Evolutionary conservation across 345 rosid species (phyloP).

Genomic region (Citrus unshiu): DNA sequence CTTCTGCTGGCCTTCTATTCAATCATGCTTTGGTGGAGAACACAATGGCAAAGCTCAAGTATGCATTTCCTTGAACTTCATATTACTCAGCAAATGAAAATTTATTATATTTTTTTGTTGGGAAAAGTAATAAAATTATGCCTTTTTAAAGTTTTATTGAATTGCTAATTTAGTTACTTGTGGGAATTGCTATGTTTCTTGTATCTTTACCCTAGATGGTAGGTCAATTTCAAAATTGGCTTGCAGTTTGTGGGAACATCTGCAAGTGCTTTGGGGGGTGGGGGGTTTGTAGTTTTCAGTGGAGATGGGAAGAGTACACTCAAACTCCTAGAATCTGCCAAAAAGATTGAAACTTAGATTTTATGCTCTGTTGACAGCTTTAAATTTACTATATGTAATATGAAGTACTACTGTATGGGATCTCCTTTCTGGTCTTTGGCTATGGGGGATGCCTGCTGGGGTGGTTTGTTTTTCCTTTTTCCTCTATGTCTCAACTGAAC

Average conservation of each 20-base stretch:
- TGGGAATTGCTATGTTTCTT: not conserved
- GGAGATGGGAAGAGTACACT: not conserved
- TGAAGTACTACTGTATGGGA: not conserved
- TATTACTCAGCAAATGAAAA: not conserved
- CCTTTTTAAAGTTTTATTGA: not conserved
- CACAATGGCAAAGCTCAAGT: constrained; percentile 99
- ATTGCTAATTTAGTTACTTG: not conserved
- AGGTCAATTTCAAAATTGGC: not conserved
- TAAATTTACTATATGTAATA: not conserved
- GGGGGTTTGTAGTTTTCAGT: not conserved
- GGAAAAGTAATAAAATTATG: not conserved
- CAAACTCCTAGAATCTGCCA: not conserved
- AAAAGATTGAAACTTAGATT: not conserved
- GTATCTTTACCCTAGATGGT: not conserved
- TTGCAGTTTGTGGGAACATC: not conserved
- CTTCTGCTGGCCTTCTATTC: constrained; percentile 94
- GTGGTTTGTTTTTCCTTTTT: not conserved
- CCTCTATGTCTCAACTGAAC: not conserved
- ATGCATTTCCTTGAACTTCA: constrained; percentile 23
- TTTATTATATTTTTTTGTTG: not conserved
- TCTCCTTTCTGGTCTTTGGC: not conserved
- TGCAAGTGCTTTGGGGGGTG: not conserved
- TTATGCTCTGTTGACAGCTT: not conserved
- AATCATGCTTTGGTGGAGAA: constrained; percentile 99
- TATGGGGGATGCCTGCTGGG: not conserved